phyloP scores from a whole-genome alignment of 2,329 filamentous ascomycete genomes.

The Fusarium napiforme region DNA sequence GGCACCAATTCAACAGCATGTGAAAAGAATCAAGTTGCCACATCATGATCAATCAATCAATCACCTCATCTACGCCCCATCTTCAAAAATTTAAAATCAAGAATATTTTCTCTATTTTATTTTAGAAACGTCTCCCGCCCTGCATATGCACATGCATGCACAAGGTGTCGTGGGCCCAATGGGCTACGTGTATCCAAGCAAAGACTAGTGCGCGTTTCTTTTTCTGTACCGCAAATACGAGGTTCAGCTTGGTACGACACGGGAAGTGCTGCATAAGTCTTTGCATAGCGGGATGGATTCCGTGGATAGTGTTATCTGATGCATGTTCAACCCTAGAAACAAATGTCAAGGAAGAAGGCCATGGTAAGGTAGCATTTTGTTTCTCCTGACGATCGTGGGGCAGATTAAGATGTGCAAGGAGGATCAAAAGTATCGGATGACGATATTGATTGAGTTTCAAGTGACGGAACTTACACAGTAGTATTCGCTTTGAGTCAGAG shows the following conservation, averaged over 20 bases:
- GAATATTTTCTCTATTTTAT: not conserved
- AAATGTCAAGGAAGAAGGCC: too few species aligned
- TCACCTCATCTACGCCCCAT: conserved; percentile 16
- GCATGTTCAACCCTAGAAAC: not conserved
- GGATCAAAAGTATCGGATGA: conserved; percentile 3
- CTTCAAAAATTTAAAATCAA: not conserved
- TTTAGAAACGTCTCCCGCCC: not conserved
- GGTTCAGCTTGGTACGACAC: conserved; percentile 32
- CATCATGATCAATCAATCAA: conserved; percentile 1
- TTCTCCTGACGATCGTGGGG: conserved; percentile 35
- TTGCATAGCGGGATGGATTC: not conserved
- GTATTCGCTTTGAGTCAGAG: not conserved
- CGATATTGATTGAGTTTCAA: not conserved
- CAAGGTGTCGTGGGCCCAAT: not conserved
- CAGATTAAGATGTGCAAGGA: conserved; percentile 31
- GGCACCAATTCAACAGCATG: not conserved
- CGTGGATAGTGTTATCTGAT: not conserved
- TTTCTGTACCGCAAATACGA: conserved; percentile 29
- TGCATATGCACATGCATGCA: not conserved
- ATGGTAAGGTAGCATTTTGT: not conserved
- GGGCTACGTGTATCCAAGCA: conserved; percentile 30
- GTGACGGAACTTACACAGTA: not conserved
- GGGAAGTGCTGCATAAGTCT: conserved; percentile 22
- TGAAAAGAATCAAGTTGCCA: not conserved
- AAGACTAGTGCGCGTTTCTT: not conserved